Evolutionary conservation across 208 protist species (phyloP), one percentile per base, ranked within the genome.

Genomic region (Crithidia acanthocephali): DNA sequence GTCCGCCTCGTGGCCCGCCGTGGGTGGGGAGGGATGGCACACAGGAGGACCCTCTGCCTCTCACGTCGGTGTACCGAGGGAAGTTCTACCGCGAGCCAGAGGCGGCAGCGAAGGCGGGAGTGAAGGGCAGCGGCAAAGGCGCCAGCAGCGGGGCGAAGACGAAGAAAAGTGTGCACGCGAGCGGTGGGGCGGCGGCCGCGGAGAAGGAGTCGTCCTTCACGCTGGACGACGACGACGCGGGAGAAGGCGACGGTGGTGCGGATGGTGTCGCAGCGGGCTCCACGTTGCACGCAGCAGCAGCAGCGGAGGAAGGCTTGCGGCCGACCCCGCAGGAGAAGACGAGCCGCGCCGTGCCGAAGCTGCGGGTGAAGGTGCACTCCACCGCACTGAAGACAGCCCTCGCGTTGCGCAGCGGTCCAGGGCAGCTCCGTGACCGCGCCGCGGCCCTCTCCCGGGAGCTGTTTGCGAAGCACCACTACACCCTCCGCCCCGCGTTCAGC

Each of bases 301-400:
- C 18, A 22, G 28, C 6, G 6, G 35, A 44, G 0, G 56, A 48
- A 8, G 13, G 7, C 25, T 9, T 20, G 16, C 56, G 35, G 1
- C 30, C 42, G 15, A 33, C 48, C 22, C 50, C 32, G 28, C 25
- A 15, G 48, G 72, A 63, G 32, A 55, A 51, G 13, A 2, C 10
- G 20, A 23, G 27, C n/a, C 37, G 72, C 37, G 28, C 42, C 13
- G 44, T 72, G 0, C 64, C 57, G 8, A 72, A 68, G 64, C 30
- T 78, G 58, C 65, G 47, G 0, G 84, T 92, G n/a, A 85, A 87
- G 53, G 70, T 84, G 25, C 52, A 87, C 30, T 58, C 76, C 27
- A 59, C 76, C 2, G 69, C 67, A 8, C 74, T 92, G 45, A 63
- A 81, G 42, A 57, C 40, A 0, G 76, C 79, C 0, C 70, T 90